Evolutionary conservation across 2,329 filamentous ascomycete species (phyloP).

Genomic region (Rhynchosporium secalis): DNA sequence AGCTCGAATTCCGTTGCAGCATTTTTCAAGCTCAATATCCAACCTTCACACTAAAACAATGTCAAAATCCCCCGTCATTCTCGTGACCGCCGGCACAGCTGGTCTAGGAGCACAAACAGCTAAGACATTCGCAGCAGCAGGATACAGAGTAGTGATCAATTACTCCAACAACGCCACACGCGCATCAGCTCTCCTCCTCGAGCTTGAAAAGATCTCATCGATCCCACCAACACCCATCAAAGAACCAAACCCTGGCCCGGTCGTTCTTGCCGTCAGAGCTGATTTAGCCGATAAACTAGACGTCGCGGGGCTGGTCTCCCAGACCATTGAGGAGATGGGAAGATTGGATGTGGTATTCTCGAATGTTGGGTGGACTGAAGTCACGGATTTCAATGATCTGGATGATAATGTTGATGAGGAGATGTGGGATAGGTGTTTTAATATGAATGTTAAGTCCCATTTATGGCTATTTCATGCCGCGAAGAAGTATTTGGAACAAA

Average conservation of each 20-base stretch:
- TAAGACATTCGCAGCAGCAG: constrained; percentile 65
- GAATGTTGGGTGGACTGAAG: constrained; percentile 63
- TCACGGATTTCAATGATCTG: constrained; percentile 48
- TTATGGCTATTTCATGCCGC: constrained; percentile 60
- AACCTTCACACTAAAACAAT: background rate
- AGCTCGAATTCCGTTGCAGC: too few species aligned
- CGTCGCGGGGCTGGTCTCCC: constrained; percentile 57
- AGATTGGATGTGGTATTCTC: constrained; percentile 76
- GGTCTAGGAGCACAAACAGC: constrained; percentile 71
- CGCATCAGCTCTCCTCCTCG: constrained; percentile 58
- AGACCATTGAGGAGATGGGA: constrained; percentile 60
- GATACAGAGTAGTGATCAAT: constrained; percentile 72
- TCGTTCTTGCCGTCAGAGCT: constrained; percentile 57
- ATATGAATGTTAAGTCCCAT: constrained; percentile 64
- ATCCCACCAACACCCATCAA: constrained; percentile 26
- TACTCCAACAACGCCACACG: constrained; percentile 63
- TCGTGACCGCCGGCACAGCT: constrained; percentile 56
- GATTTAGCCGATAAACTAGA: constrained; percentile 64
- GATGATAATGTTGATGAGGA: constrained; percentile 56
- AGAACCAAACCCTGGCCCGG: constrained; percentile 24
- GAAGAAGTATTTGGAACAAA: constrained; percentile 52
- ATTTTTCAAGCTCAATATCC: background rate
- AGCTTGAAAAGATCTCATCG: constrained; percentile 54
- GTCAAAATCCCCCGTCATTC: constrained; percentile 34
- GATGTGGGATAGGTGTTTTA: constrained; percentile 60